Percentiles rank a stretch among this genome's conserved stretches.
These are phyloP conservation scores for Colletotrichum tropicale DNA, from an alignment of 2,329 filamentous ascomycete genomes.

Conservation along the genomic window DNA sequence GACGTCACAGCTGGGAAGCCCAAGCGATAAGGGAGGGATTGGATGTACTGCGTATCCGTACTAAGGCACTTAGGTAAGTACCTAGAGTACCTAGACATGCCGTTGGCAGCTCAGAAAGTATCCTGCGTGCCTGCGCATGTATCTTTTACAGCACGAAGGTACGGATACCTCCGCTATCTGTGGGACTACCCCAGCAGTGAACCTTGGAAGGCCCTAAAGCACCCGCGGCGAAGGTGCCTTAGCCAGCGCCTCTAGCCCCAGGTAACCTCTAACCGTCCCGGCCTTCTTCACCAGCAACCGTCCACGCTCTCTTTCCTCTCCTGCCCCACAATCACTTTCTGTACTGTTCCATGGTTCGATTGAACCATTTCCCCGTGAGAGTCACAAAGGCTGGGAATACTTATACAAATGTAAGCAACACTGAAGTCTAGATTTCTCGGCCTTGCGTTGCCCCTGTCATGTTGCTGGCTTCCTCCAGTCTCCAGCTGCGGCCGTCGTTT, in stretches of 20 bases:
- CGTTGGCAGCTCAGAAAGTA: background rate
- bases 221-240: background rate
- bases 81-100: background rate
- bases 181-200: no score
- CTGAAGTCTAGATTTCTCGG: background rate
- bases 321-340: background rate
- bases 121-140: background rate
- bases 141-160: background rate
- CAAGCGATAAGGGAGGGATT: background rate
- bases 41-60: no score
- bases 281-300: background rate
- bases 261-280: background rate
- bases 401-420: background rate
- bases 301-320: background rate
- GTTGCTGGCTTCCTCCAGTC: background rate
- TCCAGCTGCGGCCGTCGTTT: background rate
- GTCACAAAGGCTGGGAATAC: background rate
- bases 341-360: background rate
- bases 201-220: no score
- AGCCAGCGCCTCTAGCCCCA: background rate
- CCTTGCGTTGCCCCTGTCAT: background rate
- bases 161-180: background rate
- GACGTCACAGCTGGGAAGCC: background rate
- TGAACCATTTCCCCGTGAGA: background rate
- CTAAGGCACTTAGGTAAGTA: background rate